Percentiles rank a stretch among this genome's conserved stretches.
Evolutionary conservation across 306 rosid species (phyloP).

Genomic region (Ormosia semicastrata): DNA sequence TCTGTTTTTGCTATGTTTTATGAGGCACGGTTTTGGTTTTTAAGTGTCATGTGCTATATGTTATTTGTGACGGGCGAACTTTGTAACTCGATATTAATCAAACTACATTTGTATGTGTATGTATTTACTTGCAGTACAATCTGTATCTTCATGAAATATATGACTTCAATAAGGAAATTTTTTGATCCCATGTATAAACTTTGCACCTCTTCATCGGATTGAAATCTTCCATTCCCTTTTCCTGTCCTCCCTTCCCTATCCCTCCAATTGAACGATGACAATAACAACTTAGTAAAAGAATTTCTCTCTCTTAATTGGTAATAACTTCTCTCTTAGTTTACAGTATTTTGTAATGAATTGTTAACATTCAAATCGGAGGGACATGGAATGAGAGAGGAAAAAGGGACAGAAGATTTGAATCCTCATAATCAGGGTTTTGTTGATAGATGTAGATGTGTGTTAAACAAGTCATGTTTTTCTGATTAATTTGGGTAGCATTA

Average conservation of each 20-base stretch:
- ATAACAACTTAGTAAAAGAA: no score
- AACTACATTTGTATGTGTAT: background rate
- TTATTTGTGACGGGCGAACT: background rate
- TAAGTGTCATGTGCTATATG: background rate
- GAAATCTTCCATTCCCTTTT: no score
- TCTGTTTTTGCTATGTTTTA: background rate
- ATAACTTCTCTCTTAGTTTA: no score
- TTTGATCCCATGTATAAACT: background rate
- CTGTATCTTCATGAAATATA: background rate
- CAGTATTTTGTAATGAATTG: no score
- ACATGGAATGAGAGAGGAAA: no score
- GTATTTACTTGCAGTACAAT: background rate
- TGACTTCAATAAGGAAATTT: background rate
- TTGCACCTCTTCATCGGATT: background rate
- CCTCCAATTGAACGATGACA: no score
- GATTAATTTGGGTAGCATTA: background rate
- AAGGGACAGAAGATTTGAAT: no score
- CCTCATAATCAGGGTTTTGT: background rate
- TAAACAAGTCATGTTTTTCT: background rate
- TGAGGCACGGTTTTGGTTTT: background rate
- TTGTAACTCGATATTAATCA: background rate
- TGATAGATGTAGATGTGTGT: background rate
- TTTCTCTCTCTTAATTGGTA: no score
- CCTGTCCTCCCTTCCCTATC: no score
- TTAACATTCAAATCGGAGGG: no score